These are phyloP conservation scores for Cetradonia linearis DNA, from an alignment of 495 filamentous ascomycete genomes.

Conservation along the genomic window DNA sequence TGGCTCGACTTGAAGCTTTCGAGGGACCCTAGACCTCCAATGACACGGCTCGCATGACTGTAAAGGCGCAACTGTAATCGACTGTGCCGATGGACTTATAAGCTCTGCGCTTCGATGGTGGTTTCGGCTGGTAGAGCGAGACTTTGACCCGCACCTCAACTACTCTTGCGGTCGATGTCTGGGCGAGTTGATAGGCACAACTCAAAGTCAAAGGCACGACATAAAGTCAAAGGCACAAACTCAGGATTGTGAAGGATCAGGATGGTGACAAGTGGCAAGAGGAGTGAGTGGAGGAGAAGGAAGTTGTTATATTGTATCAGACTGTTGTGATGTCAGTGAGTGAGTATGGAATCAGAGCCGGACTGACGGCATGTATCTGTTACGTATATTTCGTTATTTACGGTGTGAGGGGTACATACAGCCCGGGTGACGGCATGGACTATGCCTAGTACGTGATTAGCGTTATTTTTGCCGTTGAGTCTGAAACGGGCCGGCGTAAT, in stretches of 20 bases:
- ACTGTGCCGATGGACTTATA: not conserved
- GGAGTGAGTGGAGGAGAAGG: not conserved
- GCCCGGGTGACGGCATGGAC: not conserved
- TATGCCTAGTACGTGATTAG: not conserved
- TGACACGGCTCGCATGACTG: not conserved
- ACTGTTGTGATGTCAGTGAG: not conserved
- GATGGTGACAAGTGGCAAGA: not conserved
- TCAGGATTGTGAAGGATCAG: not conserved
- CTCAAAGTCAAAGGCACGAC: not conserved
- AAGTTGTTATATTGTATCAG: not conserved
- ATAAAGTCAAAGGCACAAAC: not conserved
- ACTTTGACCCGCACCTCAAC: slow-evolving; percentile 13
- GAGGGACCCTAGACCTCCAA: not conserved
- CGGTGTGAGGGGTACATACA: not conserved
- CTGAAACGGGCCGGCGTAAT: slow-evolving; percentile 2
- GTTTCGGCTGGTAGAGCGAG: slow-evolving; percentile 13
- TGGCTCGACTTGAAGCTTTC: not conserved
- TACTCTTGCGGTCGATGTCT: not conserved
- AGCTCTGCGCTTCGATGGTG: slow-evolving; percentile 15
- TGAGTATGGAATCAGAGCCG: not conserved
- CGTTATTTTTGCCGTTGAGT: not conserved
- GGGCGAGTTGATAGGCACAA: not conserved
- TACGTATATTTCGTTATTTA: not conserved
- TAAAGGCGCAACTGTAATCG: not conserved
- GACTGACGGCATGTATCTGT: not conserved